These are phyloP conservation scores for Collybia nuda DNA, from an alignment of 768 basidiomycete genomes.

Conservation along the genomic window DNA sequence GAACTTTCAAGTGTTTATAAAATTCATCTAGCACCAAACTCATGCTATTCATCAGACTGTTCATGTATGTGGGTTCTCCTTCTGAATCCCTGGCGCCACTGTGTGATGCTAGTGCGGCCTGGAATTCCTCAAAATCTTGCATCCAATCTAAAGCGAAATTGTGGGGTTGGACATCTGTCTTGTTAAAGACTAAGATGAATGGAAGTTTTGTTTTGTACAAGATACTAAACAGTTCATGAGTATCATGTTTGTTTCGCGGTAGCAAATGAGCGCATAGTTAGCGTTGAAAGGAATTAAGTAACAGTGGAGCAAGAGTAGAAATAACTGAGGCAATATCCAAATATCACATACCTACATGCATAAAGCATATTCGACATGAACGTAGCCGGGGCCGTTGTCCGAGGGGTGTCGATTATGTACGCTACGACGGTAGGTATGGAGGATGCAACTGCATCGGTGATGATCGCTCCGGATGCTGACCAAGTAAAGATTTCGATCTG, in stretches of 20 bases:
- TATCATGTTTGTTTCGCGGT: not conserved
- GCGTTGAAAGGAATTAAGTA: too few species aligned
- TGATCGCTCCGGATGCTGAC: constrained; percentile 98
- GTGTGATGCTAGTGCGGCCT: constrained; percentile 78
- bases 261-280: too few species aligned
- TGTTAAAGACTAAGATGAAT: constrained; percentile 98
- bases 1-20: constrained; percentile 91
- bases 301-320: not conserved
- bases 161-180: constrained; percentile 90
- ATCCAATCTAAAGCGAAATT: constrained; percentile 97
- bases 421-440: constrained; percentile 93
- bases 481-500: constrained; percentile 99
- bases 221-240: constrained; percentile 53
- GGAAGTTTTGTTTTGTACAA: constrained; percentile 98
- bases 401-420: constrained; percentile 96
- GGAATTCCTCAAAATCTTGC: constrained; percentile 96
- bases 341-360: constrained; percentile 77
- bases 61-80: constrained; percentile 97
- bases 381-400: constrained; percentile 91
- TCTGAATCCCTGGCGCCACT: constrained; percentile 68
- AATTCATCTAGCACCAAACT: constrained; percentile 97
- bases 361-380: constrained; percentile 99
- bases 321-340: constrained; percentile 3
- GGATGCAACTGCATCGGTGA: constrained; percentile 94
- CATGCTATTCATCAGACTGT: constrained; percentile 99